phyloP scores from a whole-genome alignment of 441 rosid species.

The Raphanus hybrid region DNA sequence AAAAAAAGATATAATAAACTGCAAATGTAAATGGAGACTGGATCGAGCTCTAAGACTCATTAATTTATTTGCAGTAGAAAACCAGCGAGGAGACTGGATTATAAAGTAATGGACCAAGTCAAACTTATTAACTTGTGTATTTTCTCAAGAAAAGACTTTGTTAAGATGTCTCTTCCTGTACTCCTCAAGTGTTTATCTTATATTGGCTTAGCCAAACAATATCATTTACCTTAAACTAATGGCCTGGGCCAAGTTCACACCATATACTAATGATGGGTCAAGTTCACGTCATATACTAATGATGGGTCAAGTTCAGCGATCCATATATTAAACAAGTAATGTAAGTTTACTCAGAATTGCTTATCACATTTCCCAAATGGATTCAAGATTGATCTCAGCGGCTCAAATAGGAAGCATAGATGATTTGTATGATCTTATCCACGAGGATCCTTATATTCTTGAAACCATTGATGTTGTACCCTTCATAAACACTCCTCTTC shows the following conservation, averaged over 20 bases:
- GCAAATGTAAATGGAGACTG: neutral
- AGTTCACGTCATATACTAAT: neutral
- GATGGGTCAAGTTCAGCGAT: neutral
- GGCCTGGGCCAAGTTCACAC: neutral
- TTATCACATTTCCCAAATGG: conserved; percentile 16
- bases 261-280: neutral
- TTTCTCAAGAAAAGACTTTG: conserved; percentile 1
- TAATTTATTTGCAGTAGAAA: neutral
- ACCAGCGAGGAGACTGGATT: neutral
- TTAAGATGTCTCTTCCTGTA: conserved; percentile 7
- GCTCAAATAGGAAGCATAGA: conserved; percentile 33
- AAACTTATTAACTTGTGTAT: neutral
- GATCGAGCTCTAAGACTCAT: neutral
- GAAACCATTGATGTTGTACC: conserved; percentile 19
- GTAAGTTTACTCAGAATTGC: neutral
- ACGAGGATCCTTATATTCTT: conserved; percentile 26
- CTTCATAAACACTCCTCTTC: conserved; percentile 36
- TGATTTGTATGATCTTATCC: conserved; percentile 23
- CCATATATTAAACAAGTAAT: neutral
- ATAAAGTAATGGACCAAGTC: neutral
- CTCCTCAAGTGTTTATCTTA: neutral
- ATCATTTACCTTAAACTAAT: neutral
- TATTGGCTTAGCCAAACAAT: conserved; percentile 19
- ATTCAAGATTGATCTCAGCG: conserved; percentile 14
- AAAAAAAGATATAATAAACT: neutral